Evolutionary conservation across 129 eudicot genomes (phyloP), one percentile per base, ranked within the genome.

Genomic region (Ambrosia artemisiifolia): DNA sequence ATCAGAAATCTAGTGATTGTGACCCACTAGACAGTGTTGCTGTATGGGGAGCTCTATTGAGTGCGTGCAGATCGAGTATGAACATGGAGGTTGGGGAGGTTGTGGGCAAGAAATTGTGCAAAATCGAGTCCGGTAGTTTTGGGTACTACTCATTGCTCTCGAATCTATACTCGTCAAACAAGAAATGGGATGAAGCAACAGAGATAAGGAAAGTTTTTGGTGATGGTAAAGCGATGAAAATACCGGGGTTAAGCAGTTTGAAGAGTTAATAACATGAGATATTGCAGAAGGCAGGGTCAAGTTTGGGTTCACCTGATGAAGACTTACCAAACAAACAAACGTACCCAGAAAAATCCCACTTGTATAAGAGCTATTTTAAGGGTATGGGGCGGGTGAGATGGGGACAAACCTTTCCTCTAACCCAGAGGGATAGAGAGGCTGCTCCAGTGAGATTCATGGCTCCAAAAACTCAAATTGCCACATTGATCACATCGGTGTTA

Each of bases 21-120:
- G 76, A 63, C 43, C 51, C 44, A 3, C 71, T 72, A 55, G 54
- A 77, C 8, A 72, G 64, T 47, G 65, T 9, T 48, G 83, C 78
- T 49, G 67, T 75, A 46, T 79, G 84, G 87, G 87, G 84, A 19
- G 82, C 82, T 49, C 49, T 79, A 13, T 36, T 79, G 55, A 76
- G 71, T 62, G 79, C 79, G 2, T 79, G 87, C 67, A 75, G 70
- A 65, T 61, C 18, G 43, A 64, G 69, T 66, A 79, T 56, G 76
- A 75, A 83, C 50, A 79, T 75, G 68, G 78, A 83, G 63, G 50
- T 83, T 48, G 87, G 87, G 60, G 78, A 70, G 61, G 11, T 70
- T 46, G 77, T 76, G 11, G 76, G 77, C 19, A 12, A 38, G 43
- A 67, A 65, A 46, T 49, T 83, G 57, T 54, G 55, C 0, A 28